Percentiles rank a stretch among this genome's conserved stretches.
Conservation (phyloP, 2,329 filamentous ascomycete species). For the Verticillium zaregamsianum region DNA sequence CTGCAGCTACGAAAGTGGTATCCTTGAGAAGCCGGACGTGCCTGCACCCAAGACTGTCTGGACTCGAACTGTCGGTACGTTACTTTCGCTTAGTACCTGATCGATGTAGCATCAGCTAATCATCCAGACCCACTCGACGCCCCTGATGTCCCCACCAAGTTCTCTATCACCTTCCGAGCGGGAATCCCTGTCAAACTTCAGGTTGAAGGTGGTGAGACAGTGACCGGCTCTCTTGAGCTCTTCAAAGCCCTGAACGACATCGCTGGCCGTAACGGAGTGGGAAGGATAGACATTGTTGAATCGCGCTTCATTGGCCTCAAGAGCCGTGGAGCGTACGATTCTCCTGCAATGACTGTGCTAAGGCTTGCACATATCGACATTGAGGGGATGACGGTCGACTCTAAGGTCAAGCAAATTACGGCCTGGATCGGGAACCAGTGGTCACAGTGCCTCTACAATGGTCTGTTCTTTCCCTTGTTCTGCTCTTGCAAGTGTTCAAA, state of each 20-base stretch:
- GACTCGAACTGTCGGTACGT: slow-evolving; percentile 46
- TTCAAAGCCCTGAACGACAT: slow-evolving; percentile 63
- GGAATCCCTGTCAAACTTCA: slow-evolving; percentile 63
- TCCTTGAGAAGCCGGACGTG: slow-evolving; percentile 54
- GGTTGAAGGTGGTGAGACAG: slow-evolving; percentile 44
- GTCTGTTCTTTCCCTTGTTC: not conserved
- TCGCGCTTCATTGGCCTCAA: slow-evolving; percentile 30
- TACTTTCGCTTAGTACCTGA: no score
- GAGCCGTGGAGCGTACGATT: slow-evolving; percentile 47
- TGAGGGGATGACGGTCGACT: slow-evolving; percentile 51
- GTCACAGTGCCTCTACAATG: slow-evolving; percentile 20
- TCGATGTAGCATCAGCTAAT: no score
- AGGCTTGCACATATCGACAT: slow-evolving; percentile 37
- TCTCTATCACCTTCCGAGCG: slow-evolving; percentile 63
- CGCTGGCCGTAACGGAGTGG: slow-evolving; percentile 60
- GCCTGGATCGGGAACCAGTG: slow-evolving; percentile 39
- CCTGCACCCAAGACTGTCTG: slow-evolving; percentile 67
- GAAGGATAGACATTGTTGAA: slow-evolving; percentile 62
- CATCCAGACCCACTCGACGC: slow-evolving; percentile 45
- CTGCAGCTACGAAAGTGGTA: slow-evolving; percentile 69
- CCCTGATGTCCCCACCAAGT: slow-evolving; percentile 59
- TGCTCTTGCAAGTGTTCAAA: no score
- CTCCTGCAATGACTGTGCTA: slow-evolving; percentile 19
- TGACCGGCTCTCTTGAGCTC: slow-evolving; percentile 60
- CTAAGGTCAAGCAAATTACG: slow-evolving; percentile 47